Evolutionary conservation across 371 early-diverging fungal species (phyloP).

Genomic region (Actinomortierella ambigua): DNA sequence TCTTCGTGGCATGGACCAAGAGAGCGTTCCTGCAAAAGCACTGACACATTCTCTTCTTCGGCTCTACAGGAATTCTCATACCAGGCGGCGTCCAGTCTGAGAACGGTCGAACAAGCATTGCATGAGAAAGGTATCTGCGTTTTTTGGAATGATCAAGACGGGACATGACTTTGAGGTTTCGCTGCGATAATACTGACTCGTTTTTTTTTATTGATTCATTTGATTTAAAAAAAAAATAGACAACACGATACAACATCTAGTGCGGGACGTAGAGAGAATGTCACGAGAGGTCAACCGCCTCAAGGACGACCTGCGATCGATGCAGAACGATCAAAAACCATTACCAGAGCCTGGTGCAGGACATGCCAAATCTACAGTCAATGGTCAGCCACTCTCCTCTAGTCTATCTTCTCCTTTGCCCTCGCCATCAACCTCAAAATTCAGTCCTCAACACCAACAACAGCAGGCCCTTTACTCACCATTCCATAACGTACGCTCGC

Average conservation of each 20-base stretch:
- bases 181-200: not conserved
- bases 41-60: slow-evolving; percentile 6
- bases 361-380: slow-evolving; percentile 30
- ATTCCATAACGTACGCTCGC: slow-evolving; percentile 22
- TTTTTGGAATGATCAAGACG: not conserved
- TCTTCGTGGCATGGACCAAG: not conserved
- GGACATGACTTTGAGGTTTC: not conserved
- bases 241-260: slow-evolving; percentile 44
- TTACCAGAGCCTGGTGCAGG: slow-evolving; percentile 48
- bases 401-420: no score
- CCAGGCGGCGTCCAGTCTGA: slow-evolving; percentile 41
- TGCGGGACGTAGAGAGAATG: slow-evolving; percentile 39
- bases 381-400: slow-evolving; percentile 17
- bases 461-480: slow-evolving; percentile 26
- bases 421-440: slow-evolving; percentile 7
- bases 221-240: slow-evolving; percentile 12
- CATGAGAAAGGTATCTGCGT: slow-evolving; percentile 46
- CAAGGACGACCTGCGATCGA: slow-evolving; percentile 41
- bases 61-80: slow-evolving; percentile 31
- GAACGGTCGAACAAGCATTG: slow-evolving; percentile 40
- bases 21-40: not conserved
- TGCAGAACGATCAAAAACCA: slow-evolving; percentile 47
- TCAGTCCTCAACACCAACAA: slow-evolving; percentile 20
- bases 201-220: not conserved
- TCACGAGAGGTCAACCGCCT: slow-evolving; percentile 37